Percentiles rank a stretch among this genome's conserved stretches.
Evolutionary conservation across 139 green algal genomes (phyloP).

Genomic region (Asterochloris erici): DNA sequence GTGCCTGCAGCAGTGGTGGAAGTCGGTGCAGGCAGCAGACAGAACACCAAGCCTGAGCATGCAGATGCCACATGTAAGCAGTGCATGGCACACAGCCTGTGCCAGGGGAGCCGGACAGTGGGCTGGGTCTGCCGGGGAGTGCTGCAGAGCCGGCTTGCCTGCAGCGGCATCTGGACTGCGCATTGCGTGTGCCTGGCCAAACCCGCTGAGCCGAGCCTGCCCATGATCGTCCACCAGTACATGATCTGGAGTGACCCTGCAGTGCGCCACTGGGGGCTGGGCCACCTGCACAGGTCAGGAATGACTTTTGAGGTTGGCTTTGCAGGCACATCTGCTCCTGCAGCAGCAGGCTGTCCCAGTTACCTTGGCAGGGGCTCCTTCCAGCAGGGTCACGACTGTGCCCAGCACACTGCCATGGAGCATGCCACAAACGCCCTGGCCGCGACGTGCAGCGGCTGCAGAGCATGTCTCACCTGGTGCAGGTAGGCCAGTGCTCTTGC

Average conservation of each 20-base stretch:
- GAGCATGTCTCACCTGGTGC: slow-evolving; percentile 27
- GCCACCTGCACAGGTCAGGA: slow-evolving; percentile 1
- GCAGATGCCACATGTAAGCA: too few relatives aligned
- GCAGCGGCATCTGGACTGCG: too few relatives aligned
- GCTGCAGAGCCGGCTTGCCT: too few relatives aligned
- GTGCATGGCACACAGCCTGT: too few relatives aligned
- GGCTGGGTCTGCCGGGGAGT: too few relatives aligned
- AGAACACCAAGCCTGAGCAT: neutral
- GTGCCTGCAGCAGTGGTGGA: slow-evolving; percentile 55
- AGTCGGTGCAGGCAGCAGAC: too few relatives aligned
- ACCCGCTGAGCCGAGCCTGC: slow-evolving; percentile 49
- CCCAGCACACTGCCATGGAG: neutral
- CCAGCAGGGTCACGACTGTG: too few relatives aligned
- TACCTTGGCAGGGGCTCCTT: neutral
- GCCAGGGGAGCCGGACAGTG: too few relatives aligned
- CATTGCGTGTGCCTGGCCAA: slow-evolving; percentile 23
- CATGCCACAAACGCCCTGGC: too few relatives aligned
- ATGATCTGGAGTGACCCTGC: slow-evolving; percentile 62
- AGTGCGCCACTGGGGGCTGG: slow-evolving; percentile 32
- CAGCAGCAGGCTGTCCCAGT: slow-evolving; percentile 3
- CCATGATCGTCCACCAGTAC: slow-evolving; percentile 41
- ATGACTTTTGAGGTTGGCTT: too few relatives aligned
- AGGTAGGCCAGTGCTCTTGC: slow-evolving; percentile 45
- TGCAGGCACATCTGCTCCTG: too few relatives aligned
- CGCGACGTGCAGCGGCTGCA: neutral